Evolutionary conservation across 306 rosid species (phyloP).

Genomic region (Cucurbita maxima): DNA sequence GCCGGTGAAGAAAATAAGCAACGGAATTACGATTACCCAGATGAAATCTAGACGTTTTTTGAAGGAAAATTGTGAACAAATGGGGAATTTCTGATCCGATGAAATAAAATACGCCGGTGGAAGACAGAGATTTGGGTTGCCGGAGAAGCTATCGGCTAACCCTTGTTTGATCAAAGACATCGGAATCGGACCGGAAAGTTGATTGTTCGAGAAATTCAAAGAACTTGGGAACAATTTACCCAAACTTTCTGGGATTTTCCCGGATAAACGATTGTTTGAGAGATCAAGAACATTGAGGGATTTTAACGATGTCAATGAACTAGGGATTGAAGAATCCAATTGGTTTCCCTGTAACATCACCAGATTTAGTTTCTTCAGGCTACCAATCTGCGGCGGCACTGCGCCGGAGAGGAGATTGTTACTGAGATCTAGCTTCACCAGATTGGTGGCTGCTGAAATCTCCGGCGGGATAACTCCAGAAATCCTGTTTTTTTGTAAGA

Average conservation of each 20-base stretch:
- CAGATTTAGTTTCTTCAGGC: slow-evolving; percentile 49
- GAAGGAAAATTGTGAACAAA: slow-evolving; percentile 28
- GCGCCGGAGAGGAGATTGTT: slow-evolving; percentile 64
- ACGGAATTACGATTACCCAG: slow-evolving; percentile 60
- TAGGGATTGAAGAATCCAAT: slow-evolving; percentile 59
- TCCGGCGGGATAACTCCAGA: slow-evolving; percentile 61
- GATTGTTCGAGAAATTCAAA: slow-evolving; percentile 68
- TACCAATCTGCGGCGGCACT: slow-evolving; percentile 66
- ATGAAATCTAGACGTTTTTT: slow-evolving; percentile 44
- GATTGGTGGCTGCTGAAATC: slow-evolving; percentile 46
- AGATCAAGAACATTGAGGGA: slow-evolving; percentile 90
- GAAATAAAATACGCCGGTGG: slow-evolving; percentile 32
- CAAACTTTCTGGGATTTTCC: slow-evolving; percentile 75
- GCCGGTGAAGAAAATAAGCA: slow-evolving; percentile 42
- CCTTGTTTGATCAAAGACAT: slow-evolving; percentile 56
- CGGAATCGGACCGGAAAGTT: slow-evolving; percentile 83
- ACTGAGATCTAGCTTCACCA: slow-evolving; percentile 85
- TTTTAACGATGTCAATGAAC: slow-evolving; percentile 42
- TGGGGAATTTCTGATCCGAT: slow-evolving; percentile 36
- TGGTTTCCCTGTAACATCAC: slow-evolving; percentile 68
- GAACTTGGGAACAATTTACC: slow-evolving; percentile 60
- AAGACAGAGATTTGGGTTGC: slow-evolving; percentile 70
- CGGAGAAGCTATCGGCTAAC: slow-evolving; percentile 68
- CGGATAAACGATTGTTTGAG: slow-evolving; percentile 64
- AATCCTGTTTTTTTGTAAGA: slow-evolving; percentile 56